Conservation (phyloP, 2,329 filamentous ascomycete genomes). For the Venturia effusa region DNA sequence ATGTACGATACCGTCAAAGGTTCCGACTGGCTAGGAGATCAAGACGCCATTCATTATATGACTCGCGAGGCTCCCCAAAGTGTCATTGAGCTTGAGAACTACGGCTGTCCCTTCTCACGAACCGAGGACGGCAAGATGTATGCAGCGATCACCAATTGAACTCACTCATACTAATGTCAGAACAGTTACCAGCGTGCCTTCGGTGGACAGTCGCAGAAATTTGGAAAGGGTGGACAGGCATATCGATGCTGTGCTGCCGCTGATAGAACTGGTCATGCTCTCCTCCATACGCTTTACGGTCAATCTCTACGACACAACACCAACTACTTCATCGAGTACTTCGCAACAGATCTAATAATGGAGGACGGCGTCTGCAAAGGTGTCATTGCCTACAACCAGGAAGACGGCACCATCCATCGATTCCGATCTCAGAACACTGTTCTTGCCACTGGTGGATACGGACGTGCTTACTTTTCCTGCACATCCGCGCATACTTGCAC, state of each 20-base stretch:
- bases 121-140: conserved; percentile 93
- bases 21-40: conserved; percentile 93
- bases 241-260: conserved; percentile 95
- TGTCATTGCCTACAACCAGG: conserved; percentile 96
- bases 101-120: conserved; percentile 92
- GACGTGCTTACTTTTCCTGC: conserved; percentile 95
- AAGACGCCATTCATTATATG: conserved; percentile 98
- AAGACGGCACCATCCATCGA: conserved; percentile 93
- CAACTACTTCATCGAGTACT: conserved; percentile 99
- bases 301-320: conserved; percentile 96
- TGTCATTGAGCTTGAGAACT: conserved; percentile 92
- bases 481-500: conserved; percentile 98
- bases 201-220: conserved; percentile 93
- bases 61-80: conserved; percentile 85
- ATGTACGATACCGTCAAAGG: conserved; percentile 99
- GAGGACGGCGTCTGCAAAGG: conserved; percentile 93
- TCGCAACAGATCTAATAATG: conserved; percentile 94
- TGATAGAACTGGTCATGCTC: conserved; percentile 92
- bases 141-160: conserved; percentile 20
- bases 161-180: conserved; percentile 10
- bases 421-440: conserved; percentile 97
- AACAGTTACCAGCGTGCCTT: conserved; percentile 90
- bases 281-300: conserved; percentile 96
- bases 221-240: conserved; percentile 91
- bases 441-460: conserved; percentile 92